A percentile compares a stretch with the other conserved stretches of the same genome.
Evolutionary conservation across 2,329 filamentous ascomycete genomes (phyloP).

Genomic region (Rhinocladiella similis): DNA sequence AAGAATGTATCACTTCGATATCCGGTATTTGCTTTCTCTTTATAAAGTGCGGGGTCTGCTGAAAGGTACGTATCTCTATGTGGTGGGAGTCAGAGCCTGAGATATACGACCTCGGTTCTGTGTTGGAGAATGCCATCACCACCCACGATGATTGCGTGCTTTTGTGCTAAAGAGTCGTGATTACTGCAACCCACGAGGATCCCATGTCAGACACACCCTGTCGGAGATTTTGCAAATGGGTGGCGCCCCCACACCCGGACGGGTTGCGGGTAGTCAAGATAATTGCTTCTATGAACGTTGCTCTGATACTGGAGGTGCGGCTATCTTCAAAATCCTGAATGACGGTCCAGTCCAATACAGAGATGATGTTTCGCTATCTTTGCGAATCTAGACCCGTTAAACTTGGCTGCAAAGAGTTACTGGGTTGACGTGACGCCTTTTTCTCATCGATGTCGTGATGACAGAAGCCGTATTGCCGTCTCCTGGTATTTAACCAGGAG

Average conservation of each 20-base stretch:
- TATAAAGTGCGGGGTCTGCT: no score
- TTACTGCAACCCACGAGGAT: neutral
- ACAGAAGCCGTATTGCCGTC: neutral
- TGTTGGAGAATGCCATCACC: neutral
- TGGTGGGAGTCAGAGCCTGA: no score
- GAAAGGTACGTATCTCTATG: no score
- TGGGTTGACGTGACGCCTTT: neutral
- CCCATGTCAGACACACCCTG: neutral
- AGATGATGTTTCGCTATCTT: neutral
- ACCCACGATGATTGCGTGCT: conserved; percentile 6
- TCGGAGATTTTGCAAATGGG: neutral
- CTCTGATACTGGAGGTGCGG: no score
- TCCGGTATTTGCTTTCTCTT: no score
- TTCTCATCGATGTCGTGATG: neutral
- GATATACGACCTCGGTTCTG: neutral
- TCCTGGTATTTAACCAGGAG: neutral
- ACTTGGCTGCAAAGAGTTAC: neutral
- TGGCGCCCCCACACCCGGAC: neutral
- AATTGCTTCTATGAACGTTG: neutral
- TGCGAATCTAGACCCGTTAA: neutral
- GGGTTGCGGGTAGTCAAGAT: no score
- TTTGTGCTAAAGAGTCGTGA: conserved; percentile 8
- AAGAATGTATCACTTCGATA: neutral
- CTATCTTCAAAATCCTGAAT: no score
- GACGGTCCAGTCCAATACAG: neutral